Conservation (phyloP, 768 basidiomycete genomes). For the Dacryopinax primogenitus region DNA sequence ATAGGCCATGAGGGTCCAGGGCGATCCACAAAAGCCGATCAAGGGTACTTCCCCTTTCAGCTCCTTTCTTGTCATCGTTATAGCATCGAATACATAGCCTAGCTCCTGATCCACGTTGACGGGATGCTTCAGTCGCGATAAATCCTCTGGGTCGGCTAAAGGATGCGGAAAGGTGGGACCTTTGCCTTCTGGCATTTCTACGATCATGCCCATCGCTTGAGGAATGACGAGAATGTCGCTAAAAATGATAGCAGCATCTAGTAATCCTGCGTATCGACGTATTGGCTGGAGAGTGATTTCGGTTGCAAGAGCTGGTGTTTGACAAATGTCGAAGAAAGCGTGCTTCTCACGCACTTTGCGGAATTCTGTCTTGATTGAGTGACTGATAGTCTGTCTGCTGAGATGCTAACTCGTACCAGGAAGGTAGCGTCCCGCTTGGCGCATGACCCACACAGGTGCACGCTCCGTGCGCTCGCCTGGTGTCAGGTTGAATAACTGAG, state of each 20-base stretch:
- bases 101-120: conserved; percentile 78
- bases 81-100: conserved; percentile 84
- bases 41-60: conserved; percentile 83
- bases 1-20: conserved; percentile 96
- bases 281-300: conserved; percentile 92
- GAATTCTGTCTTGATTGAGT: conserved; percentile 53
- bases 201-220: conserved; percentile 93
- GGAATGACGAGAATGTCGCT: conserved; percentile 96
- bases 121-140: conserved; percentile 42
- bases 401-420: conserved; percentile 47
- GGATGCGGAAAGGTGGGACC: conserved; percentile 77
- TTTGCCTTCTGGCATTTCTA: conserved; percentile 76
- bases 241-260: conserved; percentile 97
- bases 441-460: conserved; percentile 98
- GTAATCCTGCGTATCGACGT: conserved; percentile 64
- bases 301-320: conserved; percentile 76
- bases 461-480: conserved; percentile 73
- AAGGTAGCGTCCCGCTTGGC: conserved; percentile 89
- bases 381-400: not conserved
- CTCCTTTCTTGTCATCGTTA: conserved; percentile 67
- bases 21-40: conserved; percentile 94
- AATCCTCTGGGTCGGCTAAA: conserved; percentile 60
- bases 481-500: not conserved
- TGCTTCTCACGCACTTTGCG: conserved; percentile 70
- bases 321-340: conserved; percentile 91